Percentiles rank a stretch among this genome's conserved stretches.
Evolutionary conservation across 441 rosid species (phyloP).

Genomic region (Corymbia calophylla): DNA sequence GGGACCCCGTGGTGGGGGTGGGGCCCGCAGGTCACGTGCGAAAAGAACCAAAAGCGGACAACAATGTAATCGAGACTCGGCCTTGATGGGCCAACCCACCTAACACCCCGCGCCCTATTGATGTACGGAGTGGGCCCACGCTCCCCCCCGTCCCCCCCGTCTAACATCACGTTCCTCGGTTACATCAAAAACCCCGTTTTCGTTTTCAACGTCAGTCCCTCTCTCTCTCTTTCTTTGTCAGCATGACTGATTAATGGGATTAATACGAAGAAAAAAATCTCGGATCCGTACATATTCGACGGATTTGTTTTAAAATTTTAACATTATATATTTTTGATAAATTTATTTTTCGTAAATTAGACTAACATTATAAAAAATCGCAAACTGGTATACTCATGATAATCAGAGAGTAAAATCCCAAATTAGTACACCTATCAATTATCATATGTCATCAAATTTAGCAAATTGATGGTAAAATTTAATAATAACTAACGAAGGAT

Average conservation of each 20-base stretch:
- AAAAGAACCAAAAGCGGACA: slow-evolving; percentile 3
- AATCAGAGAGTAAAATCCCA: too few species aligned
- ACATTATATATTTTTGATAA: too few species aligned
- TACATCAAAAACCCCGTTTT: background rate
- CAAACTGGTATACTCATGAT: rapidly evolving
- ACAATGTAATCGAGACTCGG: background rate
- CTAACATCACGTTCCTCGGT: background rate
- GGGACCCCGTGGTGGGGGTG: slow-evolving; percentile 31
- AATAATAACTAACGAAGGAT: rapidly evolving
- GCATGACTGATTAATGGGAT: background rate
- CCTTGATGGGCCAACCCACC: slow-evolving; percentile 1
- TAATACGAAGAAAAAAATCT: background rate
- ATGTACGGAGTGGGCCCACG: background rate
- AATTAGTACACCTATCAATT: rapidly evolving
- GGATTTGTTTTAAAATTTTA: too few species aligned
- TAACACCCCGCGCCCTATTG: background rate
- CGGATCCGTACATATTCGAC: too few species aligned
- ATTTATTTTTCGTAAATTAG: too few species aligned
- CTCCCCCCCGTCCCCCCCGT: background rate
- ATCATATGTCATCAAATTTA: rapidly evolving
- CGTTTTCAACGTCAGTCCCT: background rate
- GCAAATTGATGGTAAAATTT: rapidly evolving
- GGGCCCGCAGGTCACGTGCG: slow-evolving; percentile 63
- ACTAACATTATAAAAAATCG: too few species aligned
- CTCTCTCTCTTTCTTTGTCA: background rate